These are phyloP conservation scores for Leccinum longicurvipes DNA, from an alignment of 768 basidiomycete genomes.

Conservation along the genomic window DNA sequence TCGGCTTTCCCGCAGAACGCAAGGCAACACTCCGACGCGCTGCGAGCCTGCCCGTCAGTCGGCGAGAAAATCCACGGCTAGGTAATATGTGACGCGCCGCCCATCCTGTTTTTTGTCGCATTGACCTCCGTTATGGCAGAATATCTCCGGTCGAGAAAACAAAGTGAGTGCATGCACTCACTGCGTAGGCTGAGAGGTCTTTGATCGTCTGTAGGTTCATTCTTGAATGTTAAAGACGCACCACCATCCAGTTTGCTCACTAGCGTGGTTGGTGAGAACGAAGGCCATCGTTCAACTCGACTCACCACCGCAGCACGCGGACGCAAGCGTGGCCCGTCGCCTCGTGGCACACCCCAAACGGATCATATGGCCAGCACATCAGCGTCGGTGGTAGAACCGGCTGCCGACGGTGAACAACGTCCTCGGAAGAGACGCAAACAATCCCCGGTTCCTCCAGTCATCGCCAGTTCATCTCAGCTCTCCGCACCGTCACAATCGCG, in stretches of 20 bases:
- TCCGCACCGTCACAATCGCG: conserved; percentile 6
- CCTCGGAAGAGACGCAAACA: conserved; percentile 22
- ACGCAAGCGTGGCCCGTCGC: conserved; percentile 16
- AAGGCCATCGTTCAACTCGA: background rate
- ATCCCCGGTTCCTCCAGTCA: conserved; percentile 19
- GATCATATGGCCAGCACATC: conserved; percentile 1
- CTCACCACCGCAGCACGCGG: conserved; percentile 10
- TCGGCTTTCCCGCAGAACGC: conserved; percentile 10
- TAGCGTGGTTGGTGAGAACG: conserved; percentile 12
- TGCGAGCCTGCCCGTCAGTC: conserved; percentile 17
- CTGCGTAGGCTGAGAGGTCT: background rate
- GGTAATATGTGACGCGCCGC: conserved; percentile 9
- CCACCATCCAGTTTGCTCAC: conserved; percentile 6
- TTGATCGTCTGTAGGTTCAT: conserved; percentile 10
- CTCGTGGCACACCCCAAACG: background rate
- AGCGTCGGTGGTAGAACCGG: background rate
- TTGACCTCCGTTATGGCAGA: conserved; percentile 15
- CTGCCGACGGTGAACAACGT: conserved; percentile 3
- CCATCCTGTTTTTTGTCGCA: background rate
- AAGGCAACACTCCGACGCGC: conserved; percentile 9
- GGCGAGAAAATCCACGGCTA: conserved; percentile 5
- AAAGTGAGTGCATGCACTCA: conserved; percentile 10
- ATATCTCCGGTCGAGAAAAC: conserved; percentile 11
- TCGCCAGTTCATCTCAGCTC: conserved; percentile 9
- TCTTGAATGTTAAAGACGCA: conserved; percentile 4